These are phyloP conservation scores for Leccinum ochraceum DNA, from an alignment of 768 basidiomycete genomes.

Conservation along the genomic window DNA sequence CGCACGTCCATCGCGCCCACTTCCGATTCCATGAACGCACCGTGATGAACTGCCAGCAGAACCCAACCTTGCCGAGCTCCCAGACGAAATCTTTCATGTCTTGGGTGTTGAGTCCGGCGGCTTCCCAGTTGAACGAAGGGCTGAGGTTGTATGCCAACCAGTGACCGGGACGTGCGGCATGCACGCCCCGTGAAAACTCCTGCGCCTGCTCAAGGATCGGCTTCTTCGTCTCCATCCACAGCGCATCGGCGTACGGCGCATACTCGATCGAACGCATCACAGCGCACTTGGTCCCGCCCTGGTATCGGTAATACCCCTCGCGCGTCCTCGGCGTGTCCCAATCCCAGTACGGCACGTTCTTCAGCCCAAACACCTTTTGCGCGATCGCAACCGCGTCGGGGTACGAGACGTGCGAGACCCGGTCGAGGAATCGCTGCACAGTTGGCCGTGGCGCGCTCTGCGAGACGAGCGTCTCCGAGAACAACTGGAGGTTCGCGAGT, in stretches of 20 bases:
- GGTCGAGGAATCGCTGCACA: constrained; percentile 62
- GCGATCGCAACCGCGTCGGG: constrained; percentile 72
- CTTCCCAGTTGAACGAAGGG: constrained; percentile 94
- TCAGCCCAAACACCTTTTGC: constrained; percentile 74
- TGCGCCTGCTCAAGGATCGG: constrained; percentile 90
- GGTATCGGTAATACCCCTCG: constrained; percentile 97
- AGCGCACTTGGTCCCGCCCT: constrained; percentile 94
- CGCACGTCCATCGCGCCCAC: constrained; percentile 3
- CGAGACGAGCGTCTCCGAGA: constrained; percentile 62
- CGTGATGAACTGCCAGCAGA: constrained; percentile 99
- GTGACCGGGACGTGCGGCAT: constrained; percentile 77
- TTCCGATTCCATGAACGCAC: constrained; percentile 44
- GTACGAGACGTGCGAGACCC: constrained; percentile 69
- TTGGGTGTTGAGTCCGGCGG: constrained; percentile 80
- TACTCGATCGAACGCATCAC: constrained; percentile 91
- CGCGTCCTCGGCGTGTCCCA: constrained; percentile 94
- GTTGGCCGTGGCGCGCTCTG: constrained; percentile 51
- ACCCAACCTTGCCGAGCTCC: constrained; percentile 93
- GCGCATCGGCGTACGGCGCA: constrained; percentile 87
- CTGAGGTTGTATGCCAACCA: constrained; percentile 98
- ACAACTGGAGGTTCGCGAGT: constrained; percentile 74
- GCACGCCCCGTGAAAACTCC: constrained; percentile 91
- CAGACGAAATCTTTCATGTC: constrained; percentile 91
- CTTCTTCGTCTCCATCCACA: constrained; percentile 98
- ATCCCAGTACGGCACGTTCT: constrained; percentile 81